Percentiles rank a stretch among this genome's conserved stretches.
phyloP scores from a whole-genome alignment of 345 rosid species.

The Gossypium stocksii region DNA sequence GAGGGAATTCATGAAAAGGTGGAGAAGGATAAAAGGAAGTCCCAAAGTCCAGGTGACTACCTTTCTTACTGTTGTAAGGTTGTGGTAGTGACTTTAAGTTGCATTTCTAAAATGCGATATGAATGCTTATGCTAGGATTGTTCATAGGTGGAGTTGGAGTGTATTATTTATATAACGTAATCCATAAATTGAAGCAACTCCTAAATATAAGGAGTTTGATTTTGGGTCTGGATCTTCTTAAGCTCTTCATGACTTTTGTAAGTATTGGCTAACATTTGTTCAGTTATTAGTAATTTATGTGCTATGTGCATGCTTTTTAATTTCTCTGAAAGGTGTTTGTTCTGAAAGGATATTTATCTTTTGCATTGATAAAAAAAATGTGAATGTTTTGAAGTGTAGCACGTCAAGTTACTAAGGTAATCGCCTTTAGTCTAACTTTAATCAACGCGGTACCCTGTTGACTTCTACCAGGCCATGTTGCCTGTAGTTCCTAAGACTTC shows the following conservation, averaged over 20 bases:
- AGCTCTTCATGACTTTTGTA: not conserved
- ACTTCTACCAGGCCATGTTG: not conserved
- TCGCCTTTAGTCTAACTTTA: not conserved
- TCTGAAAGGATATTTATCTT: not conserved
- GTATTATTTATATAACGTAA: not conserved
- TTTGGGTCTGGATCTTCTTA: not conserved
- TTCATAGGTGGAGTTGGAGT: not conserved
- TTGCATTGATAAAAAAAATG: not conserved
- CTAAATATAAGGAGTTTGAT: not conserved
- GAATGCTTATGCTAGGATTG: not conserved
- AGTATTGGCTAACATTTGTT: not conserved
- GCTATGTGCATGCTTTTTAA: not conserved
- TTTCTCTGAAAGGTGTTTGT: not conserved
- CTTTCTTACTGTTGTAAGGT: constrained; percentile 1
- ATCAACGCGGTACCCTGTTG: not conserved
- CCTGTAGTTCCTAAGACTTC: not conserved
- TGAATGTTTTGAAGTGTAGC: not conserved
- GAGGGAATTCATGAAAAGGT: constrained; percentile 64
- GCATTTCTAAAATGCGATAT: not conserved
- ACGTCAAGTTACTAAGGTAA: not conserved
- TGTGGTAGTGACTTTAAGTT: not conserved
- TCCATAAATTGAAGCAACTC: not conserved
- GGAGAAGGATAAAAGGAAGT: constrained; percentile 40
- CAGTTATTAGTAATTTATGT: not conserved
- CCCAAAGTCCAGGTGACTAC: constrained; percentile 37